Evolutionary conservation across 1,284 basidiomycete species (phyloP), one percentile per base, ranked within the genome.

Genomic region (Boletus mariae): DNA sequence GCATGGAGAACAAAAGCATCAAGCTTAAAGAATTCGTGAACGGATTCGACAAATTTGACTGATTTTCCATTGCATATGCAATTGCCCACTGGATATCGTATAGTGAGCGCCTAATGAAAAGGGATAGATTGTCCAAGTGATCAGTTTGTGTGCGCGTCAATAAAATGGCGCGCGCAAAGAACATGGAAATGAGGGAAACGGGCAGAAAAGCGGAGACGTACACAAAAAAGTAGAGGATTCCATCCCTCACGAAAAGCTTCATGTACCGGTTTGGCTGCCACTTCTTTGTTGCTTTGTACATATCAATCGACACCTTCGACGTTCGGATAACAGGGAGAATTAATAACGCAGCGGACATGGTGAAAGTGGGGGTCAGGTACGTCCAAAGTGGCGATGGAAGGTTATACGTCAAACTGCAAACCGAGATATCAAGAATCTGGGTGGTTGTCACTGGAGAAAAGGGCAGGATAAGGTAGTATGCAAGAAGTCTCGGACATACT

Each of bases 191-290:
- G 29, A 31, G 11, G 11, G 29, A 32, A 32, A 12, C 11, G 2
- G 12, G 11, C 32, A 32, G 12, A 23, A 41, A 8, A 20, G 4
- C 10, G 6, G 17, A 13, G 20, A 54, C 57, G 1, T 48, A 60
- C 62, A 57, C 11, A 2, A 59, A 0, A 12, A 63, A 53, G 15
- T 61, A 61, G 23, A 53, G 1, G 12, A 38, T 28, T 5, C 49
- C 54, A 23, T 49, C 47, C 7, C 38, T 31, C 10, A 15, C 29
- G 20, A 49, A 20, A 11, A 32, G 47, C n/a, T 35, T 45, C 25
- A 57, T 47, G 32, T 51, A 58, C 2, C 26, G 35, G 15, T 58
- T 58, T 2, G 20, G 23, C 3, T 59, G 48, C 48, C 53, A 56
- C 5, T 5, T 9, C 6, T 32, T 45, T 2, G 41, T 54, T 2